Evolutionary conservation across 768 basidiomycete species (phyloP), one percentile per base, ranked within the genome.

Genomic region (Panaeolus papilionaceus): DNA sequence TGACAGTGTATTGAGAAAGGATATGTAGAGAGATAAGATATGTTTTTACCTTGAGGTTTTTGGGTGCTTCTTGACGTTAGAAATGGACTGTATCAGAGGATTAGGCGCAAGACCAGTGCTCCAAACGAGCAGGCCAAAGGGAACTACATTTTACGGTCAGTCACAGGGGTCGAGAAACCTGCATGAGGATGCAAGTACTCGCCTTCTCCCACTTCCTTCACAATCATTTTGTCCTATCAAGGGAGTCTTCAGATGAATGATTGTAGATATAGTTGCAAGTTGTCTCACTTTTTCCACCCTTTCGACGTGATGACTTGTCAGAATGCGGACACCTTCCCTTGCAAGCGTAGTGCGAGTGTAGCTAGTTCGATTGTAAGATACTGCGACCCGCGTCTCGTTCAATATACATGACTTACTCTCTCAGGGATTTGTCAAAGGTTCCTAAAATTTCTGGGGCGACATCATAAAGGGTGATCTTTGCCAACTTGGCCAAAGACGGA

Each of bases 81-180:
- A 76, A 61, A 94, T 85, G 0, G 85, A 82, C 67, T 84, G 78
- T 63, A 95, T 85, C 33, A 96, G 79, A 7, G 95, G 94, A 74
- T 95, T 96, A 3, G 93, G 88, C 5, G 92, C 85, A 2, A 96
- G 81, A 1, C 94, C 95, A 2, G 95, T 96, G 68, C 89, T 91
- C 94, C 94, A 96, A 16, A 96, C 93, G 11, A 94, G 84, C 23
- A 96, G 80, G 28, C 95, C 94, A 75, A 91, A 93, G 6, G 88
- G 89, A 42, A 94, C 93, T 93, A 67, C 12, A 68, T 44, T 38
- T 33, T 38, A 37, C 62, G 47, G 58, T 64, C 5, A 67, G 11
- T 18, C 58, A 61, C 62, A 66, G 63, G 42, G 63, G 67, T 14
- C 69, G 58, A 67, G 69, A 8, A 54, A 44, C 44, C 20, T 16